Evolutionary conservation across 805 yeast genomes (phyloP).

Genomic region (Suhomyces kilbournensis): DNA sequence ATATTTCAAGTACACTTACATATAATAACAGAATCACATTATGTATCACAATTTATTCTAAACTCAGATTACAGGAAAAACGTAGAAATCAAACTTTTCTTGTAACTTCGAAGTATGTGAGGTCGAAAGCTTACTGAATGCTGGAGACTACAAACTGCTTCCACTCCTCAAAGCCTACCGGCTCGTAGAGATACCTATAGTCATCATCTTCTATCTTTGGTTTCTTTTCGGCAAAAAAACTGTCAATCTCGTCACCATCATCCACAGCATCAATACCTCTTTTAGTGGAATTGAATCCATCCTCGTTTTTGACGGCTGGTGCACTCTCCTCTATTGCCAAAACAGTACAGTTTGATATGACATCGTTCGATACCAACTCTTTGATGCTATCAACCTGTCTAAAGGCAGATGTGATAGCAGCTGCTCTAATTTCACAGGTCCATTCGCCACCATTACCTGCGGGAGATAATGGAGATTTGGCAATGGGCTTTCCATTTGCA

Average conservation of each 20-base stretch:
- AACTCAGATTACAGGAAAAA: neutral
- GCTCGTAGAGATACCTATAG: conserved; percentile 24
- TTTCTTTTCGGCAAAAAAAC: conserved; percentile 37
- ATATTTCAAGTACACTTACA: neutral
- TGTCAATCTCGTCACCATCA: conserved; percentile 31
- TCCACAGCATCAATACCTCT: conserved; percentile 21
- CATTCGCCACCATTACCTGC: conserved; percentile 26
- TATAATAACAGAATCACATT: neutral
- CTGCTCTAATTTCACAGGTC: conserved; percentile 46
- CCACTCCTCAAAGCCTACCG: conserved; percentile 38
- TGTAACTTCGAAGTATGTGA: neutral
- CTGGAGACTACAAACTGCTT: conserved; percentile 22
- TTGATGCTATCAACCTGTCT: conserved; percentile 40
- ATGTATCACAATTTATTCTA: neutral
- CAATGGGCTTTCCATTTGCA: conserved; percentile 11
- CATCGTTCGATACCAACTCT: conserved; percentile 27
- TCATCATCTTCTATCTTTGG: conserved; percentile 19
- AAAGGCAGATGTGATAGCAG: conserved; percentile 45
- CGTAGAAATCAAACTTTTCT: neutral
- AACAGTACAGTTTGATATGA: conserved; percentile 5
- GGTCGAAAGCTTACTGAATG: conserved; percentile 7
- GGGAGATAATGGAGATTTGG: conserved; percentile 41
- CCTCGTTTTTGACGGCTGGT: neutral
- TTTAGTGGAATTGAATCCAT: conserved; percentile 11
- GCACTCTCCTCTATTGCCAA: conserved; percentile 3